phyloP scores from a whole-genome alignment of 352 stramenopile genomes.

The Phytophthora podocarpi region DNA sequence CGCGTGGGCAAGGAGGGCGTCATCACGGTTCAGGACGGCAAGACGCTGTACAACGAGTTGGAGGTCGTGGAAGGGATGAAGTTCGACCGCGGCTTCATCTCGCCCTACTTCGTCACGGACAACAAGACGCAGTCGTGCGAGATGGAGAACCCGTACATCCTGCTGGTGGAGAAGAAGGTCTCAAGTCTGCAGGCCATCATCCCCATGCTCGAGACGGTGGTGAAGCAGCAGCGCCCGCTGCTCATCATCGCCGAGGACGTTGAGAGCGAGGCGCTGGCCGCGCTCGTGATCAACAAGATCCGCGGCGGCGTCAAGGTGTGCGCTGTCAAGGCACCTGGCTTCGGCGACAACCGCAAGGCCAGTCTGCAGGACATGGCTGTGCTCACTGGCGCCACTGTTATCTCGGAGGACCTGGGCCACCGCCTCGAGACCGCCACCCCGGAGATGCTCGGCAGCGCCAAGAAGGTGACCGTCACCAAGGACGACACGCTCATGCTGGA shows the following conservation, averaged over 20 bases:
- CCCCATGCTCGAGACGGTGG: constrained; percentile 96
- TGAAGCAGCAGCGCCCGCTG: constrained; percentile 96
- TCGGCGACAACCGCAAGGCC: constrained; percentile 99
- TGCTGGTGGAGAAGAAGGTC: constrained; percentile 99
- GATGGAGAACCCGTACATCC: constrained; percentile 98
- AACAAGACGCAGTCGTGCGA: constrained; percentile 99
- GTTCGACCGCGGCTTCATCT: constrained; percentile 99
- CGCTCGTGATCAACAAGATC: constrained; percentile 99
- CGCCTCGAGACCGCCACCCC: constrained; percentile 97
- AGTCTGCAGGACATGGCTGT: constrained; percentile 99
- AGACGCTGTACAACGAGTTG: constrained; percentile 99
- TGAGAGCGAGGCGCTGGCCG: constrained; percentile 98
- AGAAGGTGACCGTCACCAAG: constrained; percentile 98
- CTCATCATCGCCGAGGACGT: constrained; percentile 99
- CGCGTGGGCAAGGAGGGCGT: constrained; percentile 99
- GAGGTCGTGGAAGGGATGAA: constrained; percentile 99
- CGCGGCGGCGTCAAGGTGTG: constrained; percentile 99
- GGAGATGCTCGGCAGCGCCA: constrained; percentile 95
- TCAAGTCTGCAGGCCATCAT: constrained; percentile 96
- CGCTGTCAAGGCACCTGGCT: constrained; percentile 99
- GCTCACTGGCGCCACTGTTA: constrained; percentile 97
- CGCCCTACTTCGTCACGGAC: constrained; percentile 99
- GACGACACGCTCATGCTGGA: constrained; percentile 99
- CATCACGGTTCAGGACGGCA: constrained; percentile 99
- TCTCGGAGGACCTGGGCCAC: constrained; percentile 98